Base-by-base conservation (phyloP, 2,329 filamentous ascomycete species). In the Fusarium staphyleae region DNA sequence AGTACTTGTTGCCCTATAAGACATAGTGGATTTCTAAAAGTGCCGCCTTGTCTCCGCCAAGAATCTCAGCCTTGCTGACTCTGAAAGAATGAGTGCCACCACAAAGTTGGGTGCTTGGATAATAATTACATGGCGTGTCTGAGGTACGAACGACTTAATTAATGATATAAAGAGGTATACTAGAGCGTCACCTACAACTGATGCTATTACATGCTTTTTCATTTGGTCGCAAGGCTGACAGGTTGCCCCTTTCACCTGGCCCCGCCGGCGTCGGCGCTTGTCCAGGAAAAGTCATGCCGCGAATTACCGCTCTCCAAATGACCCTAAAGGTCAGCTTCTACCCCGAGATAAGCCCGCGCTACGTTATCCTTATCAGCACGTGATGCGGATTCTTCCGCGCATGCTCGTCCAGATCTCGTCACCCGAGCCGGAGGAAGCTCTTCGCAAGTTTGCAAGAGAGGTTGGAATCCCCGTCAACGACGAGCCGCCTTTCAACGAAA, bases 361-460 rank as follows among this genome's bases (percentile, higher is more conserved):
- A 19, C 22, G 41, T 24, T 33, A 32, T 12, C 15, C 59, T 70
- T 72, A 73, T 74, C 69, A 49, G 15, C 72, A 74, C 72, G 72
- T 74, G 70, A 72, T 45, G 55, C 63, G 58, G 65, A 68, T 63
- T 61, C 44, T 63, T 60, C 66, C 68, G 69, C 66, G 62, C 55
- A 63, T 64, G 63, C 64, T 64, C 57, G 59, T 65, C 61, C 52
- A 70, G 66, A 70, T 72, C 67, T 72, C 70, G 69, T 71, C 69
- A 70, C 68, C 67, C 68, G 65, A 66, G 62, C 62, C 67, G 66
- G 60, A 68, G 70, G 65, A 65, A 68, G 63, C 72, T 71, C 70
- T 71, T 57, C 63, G 64, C 66, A 70, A 72, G 66, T 73, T 71
- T 74, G 70, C 72, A 72, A 59, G 52, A 61, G 41, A 56, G 52